These are phyloP conservation scores for Wickerhamomyces sp. DNA, from an alignment of 1,139 yeast genomes.

Conservation along the genomic window DNA sequence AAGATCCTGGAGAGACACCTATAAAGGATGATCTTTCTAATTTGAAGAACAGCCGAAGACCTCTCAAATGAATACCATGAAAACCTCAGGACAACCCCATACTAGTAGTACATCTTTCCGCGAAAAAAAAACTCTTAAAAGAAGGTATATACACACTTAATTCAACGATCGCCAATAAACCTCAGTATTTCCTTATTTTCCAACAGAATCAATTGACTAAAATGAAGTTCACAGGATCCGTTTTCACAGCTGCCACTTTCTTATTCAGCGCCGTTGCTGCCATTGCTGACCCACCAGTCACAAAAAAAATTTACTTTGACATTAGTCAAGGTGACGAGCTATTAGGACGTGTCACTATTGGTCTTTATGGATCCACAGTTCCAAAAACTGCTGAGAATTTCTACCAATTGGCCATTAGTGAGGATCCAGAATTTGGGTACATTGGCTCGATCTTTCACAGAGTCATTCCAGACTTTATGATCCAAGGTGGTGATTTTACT, in stretches of 20 bases:
- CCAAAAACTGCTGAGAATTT: slow-evolving; percentile 94
- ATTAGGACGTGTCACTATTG: slow-evolving; percentile 68
- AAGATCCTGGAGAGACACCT: too few species aligned
- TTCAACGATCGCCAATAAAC: too few species aligned
- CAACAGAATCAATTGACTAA: too few species aligned
- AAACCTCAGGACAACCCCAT: too few species aligned
- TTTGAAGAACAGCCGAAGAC: too few species aligned
- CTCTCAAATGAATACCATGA: too few species aligned
- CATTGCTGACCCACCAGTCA: slow-evolving; percentile 49
- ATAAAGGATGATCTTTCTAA: too few species aligned
- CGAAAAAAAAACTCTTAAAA: too few species aligned
- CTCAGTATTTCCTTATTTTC: too few species aligned
- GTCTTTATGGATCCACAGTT: slow-evolving; percentile 81
- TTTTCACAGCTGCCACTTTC: slow-evolving; percentile 8
- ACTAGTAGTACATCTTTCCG: too few species aligned
- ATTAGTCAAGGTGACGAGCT: slow-evolving; percentile 73
- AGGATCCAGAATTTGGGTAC: slow-evolving; percentile 41
- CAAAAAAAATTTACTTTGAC: slow-evolving; percentile 82
- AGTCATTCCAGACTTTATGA: slow-evolving; percentile 89
- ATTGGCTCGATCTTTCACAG: slow-evolving; percentile 86
- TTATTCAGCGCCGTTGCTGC: slow-evolving; percentile 7
- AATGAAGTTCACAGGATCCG: slow-evolving; percentile 13
- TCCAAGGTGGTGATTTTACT: slow-evolving; percentile 98
- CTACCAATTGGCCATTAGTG: slow-evolving; percentile 53
- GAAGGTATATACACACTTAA: too few species aligned